Evolutionary conservation across 1,284 basidiomycete genomes (phyloP).

Genomic region (Leccinum pachyderme): DNA sequence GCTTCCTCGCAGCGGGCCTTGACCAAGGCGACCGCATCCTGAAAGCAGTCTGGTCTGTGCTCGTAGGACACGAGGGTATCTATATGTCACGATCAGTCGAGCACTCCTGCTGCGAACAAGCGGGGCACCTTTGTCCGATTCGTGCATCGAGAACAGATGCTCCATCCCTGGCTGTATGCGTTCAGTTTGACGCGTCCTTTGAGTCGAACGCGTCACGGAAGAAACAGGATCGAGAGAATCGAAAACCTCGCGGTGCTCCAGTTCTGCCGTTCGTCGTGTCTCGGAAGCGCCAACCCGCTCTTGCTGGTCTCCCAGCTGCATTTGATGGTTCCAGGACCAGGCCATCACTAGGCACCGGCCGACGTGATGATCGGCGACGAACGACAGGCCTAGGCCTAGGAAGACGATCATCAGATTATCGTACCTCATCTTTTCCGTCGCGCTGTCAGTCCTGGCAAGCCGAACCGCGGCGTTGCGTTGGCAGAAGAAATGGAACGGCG

Average conservation of each 20-base stretch:
- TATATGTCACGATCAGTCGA: slow-evolving; percentile 3
- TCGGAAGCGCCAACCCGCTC: neutral
- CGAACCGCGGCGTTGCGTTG: neutral
- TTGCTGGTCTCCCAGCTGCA: neutral
- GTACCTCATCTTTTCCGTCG: neutral
- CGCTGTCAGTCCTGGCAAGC: neutral
- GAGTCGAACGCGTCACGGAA: neutral
- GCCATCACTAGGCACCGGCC: neutral
- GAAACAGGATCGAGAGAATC: neutral
- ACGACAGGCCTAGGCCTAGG: neutral
- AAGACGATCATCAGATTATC: neutral
- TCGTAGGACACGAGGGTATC: slow-evolving; percentile 23
- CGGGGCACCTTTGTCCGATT: neutral
- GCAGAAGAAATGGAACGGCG: neutral
- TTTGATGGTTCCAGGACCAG: slow-evolving; percentile 1
- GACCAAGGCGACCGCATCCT: slow-evolving; percentile 46
- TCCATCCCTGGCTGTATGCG: neutral
- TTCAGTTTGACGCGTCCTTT: neutral
- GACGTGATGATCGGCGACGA: neutral
- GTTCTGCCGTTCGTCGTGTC: neutral
- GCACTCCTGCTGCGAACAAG: neutral
- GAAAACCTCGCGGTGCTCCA: neutral
- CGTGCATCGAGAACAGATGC: neutral
- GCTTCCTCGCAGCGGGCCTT: slow-evolving; percentile 52
- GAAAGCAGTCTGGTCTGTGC: slow-evolving; percentile 64